A percentile compares a stretch with the other conserved stretches of the same genome.
Evolutionary conservation across 805 yeast species (phyloP).

Genomic region (Hanseniaspora vineae): DNA sequence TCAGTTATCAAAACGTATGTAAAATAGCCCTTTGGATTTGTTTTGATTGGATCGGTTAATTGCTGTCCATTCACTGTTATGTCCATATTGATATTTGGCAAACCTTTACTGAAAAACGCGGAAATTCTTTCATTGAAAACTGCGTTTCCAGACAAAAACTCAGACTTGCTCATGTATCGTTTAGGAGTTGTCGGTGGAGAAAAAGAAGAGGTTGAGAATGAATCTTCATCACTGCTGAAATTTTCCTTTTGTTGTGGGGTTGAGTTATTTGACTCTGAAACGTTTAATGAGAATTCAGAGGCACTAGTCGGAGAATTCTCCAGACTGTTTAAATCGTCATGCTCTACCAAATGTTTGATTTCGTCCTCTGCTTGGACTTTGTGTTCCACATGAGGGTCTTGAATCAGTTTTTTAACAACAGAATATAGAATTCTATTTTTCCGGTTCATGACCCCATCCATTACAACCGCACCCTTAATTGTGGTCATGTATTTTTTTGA

Average conservation of each 20-base stretch:
- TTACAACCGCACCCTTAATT: slow-evolving; percentile 56
- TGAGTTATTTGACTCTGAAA: no score
- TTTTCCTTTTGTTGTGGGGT: no score
- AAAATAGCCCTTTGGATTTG: slow-evolving; percentile 62
- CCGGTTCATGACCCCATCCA: slow-evolving; percentile 59
- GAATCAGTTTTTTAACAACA: slow-evolving; percentile 54
- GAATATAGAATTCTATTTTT: slow-evolving; percentile 59
- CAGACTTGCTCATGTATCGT: not conserved
- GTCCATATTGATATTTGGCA: slow-evolving; percentile 42
- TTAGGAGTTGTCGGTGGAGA: not conserved
- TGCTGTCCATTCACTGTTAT: slow-evolving; percentile 32
- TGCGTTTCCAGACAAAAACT: slow-evolving; percentile 10
- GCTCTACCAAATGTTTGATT: not conserved
- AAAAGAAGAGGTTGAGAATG: no score
- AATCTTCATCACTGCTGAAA: no score
- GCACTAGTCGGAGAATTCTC: not conserved
- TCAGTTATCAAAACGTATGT: slow-evolving; percentile 36
- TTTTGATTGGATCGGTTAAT: slow-evolving; percentile 26
- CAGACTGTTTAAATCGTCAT: not conserved
- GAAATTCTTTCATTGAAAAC: slow-evolving; percentile 51
- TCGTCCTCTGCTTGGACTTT: not conserved
- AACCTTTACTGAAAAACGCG: slow-evolving; percentile 55
- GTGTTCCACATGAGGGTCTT: slow-evolving; percentile 9
- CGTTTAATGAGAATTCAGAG: not conserved
- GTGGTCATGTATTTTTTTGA: slow-evolving; percentile 36